phyloP scores from a whole-genome alignment of 2,329 filamentous ascomycete genomes.

The Trichoderma sp. region DNA sequence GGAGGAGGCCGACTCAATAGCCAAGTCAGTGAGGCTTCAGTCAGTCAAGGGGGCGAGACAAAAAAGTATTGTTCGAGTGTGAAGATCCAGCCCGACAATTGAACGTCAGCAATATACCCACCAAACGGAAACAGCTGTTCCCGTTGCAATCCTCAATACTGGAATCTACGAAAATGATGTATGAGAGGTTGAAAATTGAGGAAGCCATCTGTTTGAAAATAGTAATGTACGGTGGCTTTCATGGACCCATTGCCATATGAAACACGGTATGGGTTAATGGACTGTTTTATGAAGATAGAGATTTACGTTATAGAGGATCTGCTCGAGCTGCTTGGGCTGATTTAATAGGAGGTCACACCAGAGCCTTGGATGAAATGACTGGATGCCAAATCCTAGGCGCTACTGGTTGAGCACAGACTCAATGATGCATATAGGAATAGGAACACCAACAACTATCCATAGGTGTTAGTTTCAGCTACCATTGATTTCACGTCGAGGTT shows the following conservation, averaged over 20 bases:
- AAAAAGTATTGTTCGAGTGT: neutral
- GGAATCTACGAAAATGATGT: neutral
- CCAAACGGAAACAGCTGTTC: neutral
- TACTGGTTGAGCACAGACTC: neutral
- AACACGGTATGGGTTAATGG: neutral
- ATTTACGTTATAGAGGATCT: neutral
- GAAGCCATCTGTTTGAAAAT: neutral
- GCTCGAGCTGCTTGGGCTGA: neutral
- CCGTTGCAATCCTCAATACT: neutral
- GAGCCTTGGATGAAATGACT: neutral
- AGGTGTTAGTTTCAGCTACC: too few relatives aligned
- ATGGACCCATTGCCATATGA: neutral
- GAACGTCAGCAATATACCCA: neutral
- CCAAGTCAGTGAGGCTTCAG: neutral
- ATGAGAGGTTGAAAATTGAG: neutral
- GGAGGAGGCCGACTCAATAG: conserved; percentile 12
- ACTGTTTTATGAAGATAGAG: neutral
- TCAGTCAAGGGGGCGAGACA: neutral
- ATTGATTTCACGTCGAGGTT: neutral
- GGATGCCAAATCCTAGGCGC: neutral
- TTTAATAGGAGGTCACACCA: neutral
- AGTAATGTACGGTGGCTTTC: neutral
- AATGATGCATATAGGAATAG: neutral
- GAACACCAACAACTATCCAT: neutral
- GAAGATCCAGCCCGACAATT: neutral